Base-by-base conservation (phyloP, 2,329 filamentous ascomycete species). In the Trichoderma oligosporum region DNA sequence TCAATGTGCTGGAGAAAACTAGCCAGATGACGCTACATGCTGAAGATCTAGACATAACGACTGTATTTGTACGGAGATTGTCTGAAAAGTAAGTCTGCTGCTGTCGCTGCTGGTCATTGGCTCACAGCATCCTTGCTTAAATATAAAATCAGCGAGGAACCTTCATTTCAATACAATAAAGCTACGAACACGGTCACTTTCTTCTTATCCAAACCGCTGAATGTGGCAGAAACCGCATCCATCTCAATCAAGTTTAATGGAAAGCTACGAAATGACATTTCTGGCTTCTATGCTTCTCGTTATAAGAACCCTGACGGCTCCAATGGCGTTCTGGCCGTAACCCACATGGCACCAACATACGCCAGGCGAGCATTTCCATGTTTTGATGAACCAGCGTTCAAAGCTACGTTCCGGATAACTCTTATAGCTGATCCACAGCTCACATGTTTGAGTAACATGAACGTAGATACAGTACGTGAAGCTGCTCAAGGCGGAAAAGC, bases 311-410 rank as follows among this genome's bases (percentile, higher is more conserved):
- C 33, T 14, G 33, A 35, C 14, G 33, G 33, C 14, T 35, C 33
- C 33, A 35, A n/a, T 5, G 33, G 33, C 33, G 33, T 35, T 12
- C 11, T 35, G 14, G 33, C 33, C 11, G 12, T n/a, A 4, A 35
- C 33, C 5, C 33, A n/a, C 7, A 35, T 35, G 33, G 33, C 33
- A 6, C 33, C 33, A 35, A 35, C 33, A 35, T 35, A 35, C 11
- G 33, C 33, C 9, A 35, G 33, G 12, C 82, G 91, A 64, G 91
- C 93, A 7, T 96, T 97, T 75, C 93, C 93, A 47, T 97, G 93
- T 76, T 97, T 97, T 68, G 93, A 97, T 69, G 93, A 97, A 76
- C 93, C 93, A 25, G 96, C 95, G 67, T 81, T 97, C 61, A 97
- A 97, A 76, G 90, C 93, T 9, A 93, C 91, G 2, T 97, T 96